Conservation (phyloP, 768 basidiomycete genomes). For the Rhodotorula diobovata region DNA sequence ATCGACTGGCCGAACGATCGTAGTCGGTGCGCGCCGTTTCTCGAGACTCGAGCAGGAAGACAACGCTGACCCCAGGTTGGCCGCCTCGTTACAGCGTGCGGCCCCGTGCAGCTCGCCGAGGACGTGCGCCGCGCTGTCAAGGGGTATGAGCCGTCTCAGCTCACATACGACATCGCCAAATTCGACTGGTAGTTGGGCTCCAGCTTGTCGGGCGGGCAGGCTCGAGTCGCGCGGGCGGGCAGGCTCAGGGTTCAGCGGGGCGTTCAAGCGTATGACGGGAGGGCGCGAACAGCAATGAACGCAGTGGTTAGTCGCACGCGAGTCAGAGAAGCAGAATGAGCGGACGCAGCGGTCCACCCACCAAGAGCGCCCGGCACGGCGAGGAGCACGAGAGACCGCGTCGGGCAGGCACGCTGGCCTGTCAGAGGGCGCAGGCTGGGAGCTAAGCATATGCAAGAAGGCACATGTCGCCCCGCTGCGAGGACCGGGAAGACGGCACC, state of each 20-base stretch:
- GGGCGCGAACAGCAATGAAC: too few relatives aligned
- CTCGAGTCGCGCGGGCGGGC: not conserved
- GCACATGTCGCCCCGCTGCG: too few relatives aligned
- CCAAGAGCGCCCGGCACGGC: too few relatives aligned
- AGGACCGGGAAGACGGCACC: too few relatives aligned
- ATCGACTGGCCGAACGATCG: not conserved
- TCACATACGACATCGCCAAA: not conserved
- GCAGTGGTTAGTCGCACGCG: too few relatives aligned
- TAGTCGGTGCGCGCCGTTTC: not conserved
- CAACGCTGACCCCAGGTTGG: not conserved
- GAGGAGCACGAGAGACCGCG: too few relatives aligned
- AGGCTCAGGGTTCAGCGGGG: not conserved
- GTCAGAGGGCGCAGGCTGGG: too few relatives aligned
- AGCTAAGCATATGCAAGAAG: too few relatives aligned
- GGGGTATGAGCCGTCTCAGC: not conserved
- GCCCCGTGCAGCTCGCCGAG: not conserved
- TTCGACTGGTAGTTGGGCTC: not conserved
- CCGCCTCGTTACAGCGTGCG: not conserved
- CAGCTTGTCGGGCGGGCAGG: not conserved
- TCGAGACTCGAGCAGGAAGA: not conserved
- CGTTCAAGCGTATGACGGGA: too few relatives aligned
- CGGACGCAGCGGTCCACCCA: too few relatives aligned
- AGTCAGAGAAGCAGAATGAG: too few relatives aligned
- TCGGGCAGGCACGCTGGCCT: too few relatives aligned
- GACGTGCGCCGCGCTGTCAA: not conserved